Evolutionary conservation across 1,139 yeast species (phyloP).

Genomic region (Scheffersomyces parashehatae): DNA sequence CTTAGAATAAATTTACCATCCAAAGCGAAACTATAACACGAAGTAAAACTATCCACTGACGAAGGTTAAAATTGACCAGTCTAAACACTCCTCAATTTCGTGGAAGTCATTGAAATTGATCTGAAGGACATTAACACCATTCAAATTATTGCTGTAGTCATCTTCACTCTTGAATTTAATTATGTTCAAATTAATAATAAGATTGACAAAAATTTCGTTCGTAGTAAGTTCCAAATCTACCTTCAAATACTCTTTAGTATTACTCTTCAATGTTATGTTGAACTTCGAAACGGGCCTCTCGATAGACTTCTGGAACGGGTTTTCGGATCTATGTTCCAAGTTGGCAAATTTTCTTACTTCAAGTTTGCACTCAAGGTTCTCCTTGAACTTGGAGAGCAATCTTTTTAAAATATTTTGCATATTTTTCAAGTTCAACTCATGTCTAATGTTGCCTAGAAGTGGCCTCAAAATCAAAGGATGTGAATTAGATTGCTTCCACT

Average conservation of each 20-base stretch:
- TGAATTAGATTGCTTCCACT: slow-evolving; percentile 50
- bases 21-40: slow-evolving; percentile 1
- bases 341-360: slow-evolving; percentile 28
- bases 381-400: slow-evolving; percentile 16
- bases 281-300: slow-evolving; percentile 36
- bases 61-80: slow-evolving; percentile 55
- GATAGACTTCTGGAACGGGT: slow-evolving; percentile 43
- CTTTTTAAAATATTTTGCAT: slow-evolving; percentile 44
- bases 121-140: slow-evolving; percentile 43
- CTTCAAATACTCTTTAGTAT: slow-evolving; percentile 19
- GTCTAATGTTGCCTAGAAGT: slow-evolving; percentile 66
- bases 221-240: slow-evolving; percentile 36
- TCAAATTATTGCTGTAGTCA: slow-evolving; percentile 29
- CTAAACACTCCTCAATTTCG: slow-evolving; percentile 66
- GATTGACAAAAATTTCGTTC: slow-evolving; percentile 43
- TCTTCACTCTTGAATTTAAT: slow-evolving; percentile 31
- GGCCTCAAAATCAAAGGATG: slow-evolving; percentile 63
- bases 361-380: slow-evolving; percentile 19
- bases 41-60: slow-evolving; percentile 16
- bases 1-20: slow-evolving; percentile 1
- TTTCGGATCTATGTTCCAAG: slow-evolving; percentile 18
- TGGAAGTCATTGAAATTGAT: slow-evolving; percentile 56
- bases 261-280: slow-evolving; percentile 16
- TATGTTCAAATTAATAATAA: slow-evolving; percentile 33
- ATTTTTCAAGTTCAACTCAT: slow-evolving; percentile 51